Conservation (phyloP, 1,284 basidiomycete species). For the Malassezia psittaci region DNA sequence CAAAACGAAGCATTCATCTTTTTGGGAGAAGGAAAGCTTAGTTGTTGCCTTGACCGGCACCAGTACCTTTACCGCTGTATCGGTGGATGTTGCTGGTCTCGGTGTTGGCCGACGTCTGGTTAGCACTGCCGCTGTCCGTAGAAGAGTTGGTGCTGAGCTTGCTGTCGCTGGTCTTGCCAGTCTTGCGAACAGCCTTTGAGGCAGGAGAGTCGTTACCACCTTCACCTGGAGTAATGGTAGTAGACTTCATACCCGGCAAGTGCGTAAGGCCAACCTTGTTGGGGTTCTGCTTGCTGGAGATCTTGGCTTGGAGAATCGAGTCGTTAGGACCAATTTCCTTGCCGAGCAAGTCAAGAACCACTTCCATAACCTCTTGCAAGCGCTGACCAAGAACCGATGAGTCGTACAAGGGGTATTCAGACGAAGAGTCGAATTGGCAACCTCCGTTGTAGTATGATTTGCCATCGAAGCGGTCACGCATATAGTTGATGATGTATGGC, state of each 20-base stretch:
- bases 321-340: slow-evolving; percentile 19
- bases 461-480: slow-evolving; percentile 15
- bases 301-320: slow-evolving; percentile 2
- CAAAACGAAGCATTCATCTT: too few relatives aligned
- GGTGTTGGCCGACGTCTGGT: background rate
- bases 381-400: slow-evolving; percentile 9
- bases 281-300: slow-evolving; percentile 14
- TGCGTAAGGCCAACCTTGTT: slow-evolving; percentile 14
- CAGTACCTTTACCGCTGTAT: background rate
- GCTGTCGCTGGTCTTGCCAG: background rate
- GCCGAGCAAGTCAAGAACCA: slow-evolving; percentile 15
- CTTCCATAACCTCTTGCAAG: slow-evolving; percentile 1
- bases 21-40: background rate
- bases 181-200: slow-evolving; percentile 5
- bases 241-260: background rate
- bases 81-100: background rate
- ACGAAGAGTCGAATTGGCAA: slow-evolving; percentile 16
- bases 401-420: slow-evolving; percentile 5
- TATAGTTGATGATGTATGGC: slow-evolving; percentile 16
- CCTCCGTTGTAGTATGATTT: slow-evolving; percentile 15
- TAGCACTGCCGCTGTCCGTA: background rate
- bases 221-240: slow-evolving; percentile 9
- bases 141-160: background rate
- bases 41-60: slow-evolving; percentile 3
- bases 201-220: slow-evolving; percentile 11